Evolutionary conservation across 768 basidiomycete species (phyloP).

Genomic region (Podaxis rugospora): DNA sequence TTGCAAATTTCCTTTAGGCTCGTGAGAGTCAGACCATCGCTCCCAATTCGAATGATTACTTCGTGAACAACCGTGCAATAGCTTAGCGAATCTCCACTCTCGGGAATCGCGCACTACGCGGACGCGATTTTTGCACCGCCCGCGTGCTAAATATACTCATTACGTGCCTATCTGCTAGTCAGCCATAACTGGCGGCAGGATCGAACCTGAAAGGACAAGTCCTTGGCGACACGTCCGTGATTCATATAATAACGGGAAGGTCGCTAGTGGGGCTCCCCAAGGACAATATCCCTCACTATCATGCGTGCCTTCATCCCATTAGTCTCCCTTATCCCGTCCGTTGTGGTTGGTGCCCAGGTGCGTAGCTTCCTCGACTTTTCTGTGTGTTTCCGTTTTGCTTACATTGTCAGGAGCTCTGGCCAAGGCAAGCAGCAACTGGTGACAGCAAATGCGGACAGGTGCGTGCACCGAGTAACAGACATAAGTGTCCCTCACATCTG

Average conservation of each 20-base stretch:
- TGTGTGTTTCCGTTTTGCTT: background rate
- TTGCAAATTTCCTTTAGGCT: background rate
- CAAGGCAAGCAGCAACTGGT: constrained; percentile 14
- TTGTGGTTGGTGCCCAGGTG: background rate
- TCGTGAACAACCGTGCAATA: too few species aligned
- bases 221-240: constrained; percentile 1
- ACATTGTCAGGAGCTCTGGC: background rate
- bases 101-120: background rate
- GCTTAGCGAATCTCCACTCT: background rate
- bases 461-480: constrained; percentile 3
- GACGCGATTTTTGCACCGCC: background rate
- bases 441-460: constrained; percentile 28
- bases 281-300: background rate
- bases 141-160: background rate
- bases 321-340: background rate
- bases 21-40: background rate
- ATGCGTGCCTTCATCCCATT: background rate
- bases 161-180: background rate
- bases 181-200: background rate
- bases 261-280: too few species aligned
- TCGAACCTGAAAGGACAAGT: background rate
- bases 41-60: too few species aligned
- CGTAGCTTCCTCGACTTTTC: background rate
- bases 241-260: background rate
- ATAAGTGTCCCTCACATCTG: background rate